Conservation (phyloP, 257 asterid species). For the Nicotiana sylvestris region DNA sequence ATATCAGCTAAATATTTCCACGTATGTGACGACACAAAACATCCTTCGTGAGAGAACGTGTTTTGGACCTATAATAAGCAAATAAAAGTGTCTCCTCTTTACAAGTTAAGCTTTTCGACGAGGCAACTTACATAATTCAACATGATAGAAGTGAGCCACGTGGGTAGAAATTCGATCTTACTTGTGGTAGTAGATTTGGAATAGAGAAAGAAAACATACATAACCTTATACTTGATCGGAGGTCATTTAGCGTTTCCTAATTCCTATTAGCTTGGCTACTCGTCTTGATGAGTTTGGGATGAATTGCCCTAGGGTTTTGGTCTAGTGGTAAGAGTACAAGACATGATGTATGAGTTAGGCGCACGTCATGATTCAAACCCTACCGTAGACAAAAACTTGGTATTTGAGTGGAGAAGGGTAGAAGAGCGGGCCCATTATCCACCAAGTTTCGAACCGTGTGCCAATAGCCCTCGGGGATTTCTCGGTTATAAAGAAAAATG, state of each 20-base stretch:
- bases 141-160: neutral
- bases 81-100: neutral
- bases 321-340: too few species aligned
- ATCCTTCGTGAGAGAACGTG: neutral
- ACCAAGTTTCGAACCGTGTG: too few species aligned
- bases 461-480: too few species aligned
- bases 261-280: neutral
- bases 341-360: too few species aligned
- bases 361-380: too few species aligned
- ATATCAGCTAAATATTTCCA: neutral
- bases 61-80: neutral
- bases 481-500: too few species aligned
- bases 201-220: neutral
- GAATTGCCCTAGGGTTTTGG: too few species aligned
- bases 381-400: too few species aligned
- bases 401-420: too few species aligned
- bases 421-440: too few species aligned
- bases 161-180: neutral
- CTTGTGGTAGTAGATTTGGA: neutral
- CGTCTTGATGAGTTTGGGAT: neutral
- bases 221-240: neutral
- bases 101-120: neutral
- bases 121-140: neutral
- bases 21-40: neutral
- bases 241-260: neutral